phyloP scores from a whole-genome alignment of 1,284 basidiomycete species.

The Pterulicium gracile region DNA sequence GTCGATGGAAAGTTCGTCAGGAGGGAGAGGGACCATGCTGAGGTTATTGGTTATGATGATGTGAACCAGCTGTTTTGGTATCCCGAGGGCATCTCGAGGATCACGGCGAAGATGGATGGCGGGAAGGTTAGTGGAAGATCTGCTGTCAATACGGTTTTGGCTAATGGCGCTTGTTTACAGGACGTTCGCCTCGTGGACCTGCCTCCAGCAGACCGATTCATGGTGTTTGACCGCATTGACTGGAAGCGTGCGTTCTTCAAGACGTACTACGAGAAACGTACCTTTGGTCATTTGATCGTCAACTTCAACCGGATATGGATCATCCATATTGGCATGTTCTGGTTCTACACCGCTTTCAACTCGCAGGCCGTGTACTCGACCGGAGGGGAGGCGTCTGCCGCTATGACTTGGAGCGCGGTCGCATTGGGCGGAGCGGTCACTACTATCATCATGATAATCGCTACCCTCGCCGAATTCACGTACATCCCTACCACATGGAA shows the following conservation, averaged over 20 bases:
- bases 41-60: constrained; percentile 98
- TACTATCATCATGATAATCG: constrained; percentile 86
- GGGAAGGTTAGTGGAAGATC: constrained; percentile 71
- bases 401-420: constrained; percentile 81
- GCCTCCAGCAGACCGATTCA: constrained; percentile 82
- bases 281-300: constrained; percentile 87
- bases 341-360: constrained; percentile 93
- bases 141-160: too few species aligned
- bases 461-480: constrained; percentile 86
- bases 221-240: constrained; percentile 91
- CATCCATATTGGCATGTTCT: constrained; percentile 85
- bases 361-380: constrained; percentile 75
- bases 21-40: constrained; percentile 87
- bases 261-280: constrained; percentile 93
- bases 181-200: constrained; percentile 85
- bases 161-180: too few species aligned
- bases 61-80: constrained; percentile 99
- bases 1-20: constrained; percentile 93
- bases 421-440: constrained; percentile 88
- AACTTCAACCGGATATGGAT: constrained; percentile 99
- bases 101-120: constrained; percentile 29
- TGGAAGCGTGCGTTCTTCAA: constrained; percentile 96
- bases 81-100: constrained; percentile 94
- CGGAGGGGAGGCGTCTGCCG: constrained; percentile 40
- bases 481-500: constrained; percentile 98